Evolutionary conservation across 768 basidiomycete species (phyloP).

Genomic region (Mycena pura): DNA sequence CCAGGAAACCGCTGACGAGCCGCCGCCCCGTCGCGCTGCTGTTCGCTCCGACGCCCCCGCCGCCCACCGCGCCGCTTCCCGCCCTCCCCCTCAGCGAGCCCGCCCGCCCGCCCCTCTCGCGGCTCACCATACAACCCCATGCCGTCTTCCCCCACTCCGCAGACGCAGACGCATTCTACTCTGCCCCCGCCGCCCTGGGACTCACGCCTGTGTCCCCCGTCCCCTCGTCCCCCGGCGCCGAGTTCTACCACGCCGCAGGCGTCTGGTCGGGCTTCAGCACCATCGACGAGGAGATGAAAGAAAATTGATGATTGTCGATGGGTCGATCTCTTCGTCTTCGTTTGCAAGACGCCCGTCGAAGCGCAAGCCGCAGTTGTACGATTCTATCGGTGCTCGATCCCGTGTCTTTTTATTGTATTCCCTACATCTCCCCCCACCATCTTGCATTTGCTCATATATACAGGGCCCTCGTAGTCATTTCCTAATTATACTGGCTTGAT

Average conservation of each 20-base stretch:
- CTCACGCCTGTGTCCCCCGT: too few species aligned
- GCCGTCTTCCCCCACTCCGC: too few species aligned
- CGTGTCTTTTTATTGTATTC: slow-evolving; percentile 1
- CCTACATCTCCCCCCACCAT: too few species aligned
- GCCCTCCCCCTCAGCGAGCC: slow-evolving; percentile 19
- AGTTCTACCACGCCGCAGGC: slow-evolving; percentile 19
- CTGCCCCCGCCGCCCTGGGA: slow-evolving; percentile 6
- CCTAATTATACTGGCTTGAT: too few species aligned
- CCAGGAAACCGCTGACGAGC: slow-evolving; percentile 18
- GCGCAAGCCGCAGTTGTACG: slow-evolving; percentile 19
- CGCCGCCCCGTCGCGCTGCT: slow-evolving; percentile 19
- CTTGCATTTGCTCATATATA: too few species aligned
- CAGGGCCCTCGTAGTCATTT: too few species aligned
- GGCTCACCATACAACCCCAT: slow-evolving; percentile 25
- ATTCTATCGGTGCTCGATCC: slow-evolving; percentile 20
- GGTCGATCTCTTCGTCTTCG: neutral
- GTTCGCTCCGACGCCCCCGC: slow-evolving; percentile 21
- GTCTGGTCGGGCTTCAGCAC: slow-evolving; percentile 18
- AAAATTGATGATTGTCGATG: slow-evolving; percentile 10
- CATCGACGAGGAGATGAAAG: slow-evolving; percentile 28
- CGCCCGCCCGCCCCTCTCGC: slow-evolving; percentile 25
- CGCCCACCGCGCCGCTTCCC: slow-evolving; percentile 19
- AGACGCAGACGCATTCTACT: slow-evolving; percentile 16
- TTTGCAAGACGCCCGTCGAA: neutral
- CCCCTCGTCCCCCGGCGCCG: slow-evolving; percentile 21